Conservation (phyloP, 495 filamentous ascomycete genomes). For the Cercophora samala region DNA sequence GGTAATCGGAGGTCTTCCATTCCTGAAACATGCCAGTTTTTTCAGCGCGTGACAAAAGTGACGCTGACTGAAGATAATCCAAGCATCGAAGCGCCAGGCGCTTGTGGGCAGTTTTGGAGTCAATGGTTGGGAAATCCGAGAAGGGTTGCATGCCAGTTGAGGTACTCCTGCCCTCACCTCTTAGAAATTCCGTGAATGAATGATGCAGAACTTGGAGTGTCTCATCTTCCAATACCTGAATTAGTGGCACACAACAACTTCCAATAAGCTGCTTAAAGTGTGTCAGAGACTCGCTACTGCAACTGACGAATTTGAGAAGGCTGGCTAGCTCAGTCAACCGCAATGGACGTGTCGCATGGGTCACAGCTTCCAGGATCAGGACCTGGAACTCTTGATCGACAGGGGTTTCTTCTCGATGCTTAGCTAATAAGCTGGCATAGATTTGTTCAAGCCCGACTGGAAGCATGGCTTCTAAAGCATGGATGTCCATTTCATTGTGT, state of each 20-base stretch:
- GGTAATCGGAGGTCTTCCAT: too few species aligned
- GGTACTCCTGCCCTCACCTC: slow-evolving; percentile 20
- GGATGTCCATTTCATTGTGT: slow-evolving; percentile 14
- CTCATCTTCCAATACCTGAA: slow-evolving; percentile 48
- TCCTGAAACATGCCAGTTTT: too few species aligned
- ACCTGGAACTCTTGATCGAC: slow-evolving; percentile 41
- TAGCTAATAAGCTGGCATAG: slow-evolving; percentile 41
- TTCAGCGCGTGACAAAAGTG: too few species aligned
- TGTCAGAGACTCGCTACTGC: neutral
- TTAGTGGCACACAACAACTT: slow-evolving; percentile 41
- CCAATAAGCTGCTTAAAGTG: slow-evolving; percentile 13
- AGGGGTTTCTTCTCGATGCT: slow-evolving; percentile 37
- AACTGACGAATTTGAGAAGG: slow-evolving; percentile 26
- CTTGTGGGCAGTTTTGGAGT: slow-evolving; percentile 17
- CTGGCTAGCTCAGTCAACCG: slow-evolving; percentile 47
- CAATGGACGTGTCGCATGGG: slow-evolving; percentile 47
- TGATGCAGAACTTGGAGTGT: slow-evolving; percentile 50
- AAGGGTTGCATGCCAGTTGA: neutral
- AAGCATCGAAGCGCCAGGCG: slow-evolving; percentile 19
- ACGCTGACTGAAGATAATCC: slow-evolving; percentile 6
- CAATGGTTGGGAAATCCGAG: slow-evolving; percentile 30
- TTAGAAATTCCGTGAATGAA: slow-evolving; percentile 53
- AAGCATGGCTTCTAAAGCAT: slow-evolving; percentile 24
- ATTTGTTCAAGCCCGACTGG: slow-evolving; percentile 39
- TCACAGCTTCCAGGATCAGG: slow-evolving; percentile 38